Evolutionary conservation across 2,329 filamentous ascomycete species (phyloP).

Genomic region (Colletotrichum salicis): DNA sequence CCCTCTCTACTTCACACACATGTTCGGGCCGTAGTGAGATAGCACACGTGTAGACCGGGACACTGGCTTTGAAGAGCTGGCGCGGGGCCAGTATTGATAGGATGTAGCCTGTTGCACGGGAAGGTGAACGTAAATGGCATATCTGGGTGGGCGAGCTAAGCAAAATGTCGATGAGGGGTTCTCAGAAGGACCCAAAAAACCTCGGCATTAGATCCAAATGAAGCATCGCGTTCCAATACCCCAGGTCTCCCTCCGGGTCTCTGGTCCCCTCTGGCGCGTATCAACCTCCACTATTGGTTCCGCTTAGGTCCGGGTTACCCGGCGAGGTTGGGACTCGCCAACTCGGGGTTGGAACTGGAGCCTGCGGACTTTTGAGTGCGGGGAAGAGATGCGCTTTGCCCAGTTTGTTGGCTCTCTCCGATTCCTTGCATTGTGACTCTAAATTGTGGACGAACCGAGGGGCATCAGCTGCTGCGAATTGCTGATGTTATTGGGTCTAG

Average conservation of each 20-base stretch:
- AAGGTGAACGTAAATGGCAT: constrained; percentile 17
- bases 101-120: neutral
- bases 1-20: neutral
- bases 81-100: constrained; percentile 1
- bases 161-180: neutral
- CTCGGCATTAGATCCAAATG: constrained; percentile 25
- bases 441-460: neutral
- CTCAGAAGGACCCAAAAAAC: neutral
- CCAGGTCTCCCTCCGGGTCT: neutral
- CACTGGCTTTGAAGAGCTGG: neutral
- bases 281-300: constrained; percentile 1
- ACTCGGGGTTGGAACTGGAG: neutral
- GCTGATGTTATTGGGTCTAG: neutral
- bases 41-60: neutral
- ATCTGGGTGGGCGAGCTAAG: neutral
- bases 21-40: neutral
- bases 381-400: neutral
- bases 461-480: neutral
- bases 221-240: constrained; percentile 7
- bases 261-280: neutral
- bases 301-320: constrained; percentile 17
- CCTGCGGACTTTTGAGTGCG: neutral
- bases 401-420: neutral
- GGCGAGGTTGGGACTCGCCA: neutral
- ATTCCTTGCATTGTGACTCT: neutral